A percentile compares a stretch with the other conserved stretches of the same genome.
phyloP scores from a whole-genome alignment of 2,329 filamentous ascomycete species.

The Chaetomiaceae sp. region DNA sequence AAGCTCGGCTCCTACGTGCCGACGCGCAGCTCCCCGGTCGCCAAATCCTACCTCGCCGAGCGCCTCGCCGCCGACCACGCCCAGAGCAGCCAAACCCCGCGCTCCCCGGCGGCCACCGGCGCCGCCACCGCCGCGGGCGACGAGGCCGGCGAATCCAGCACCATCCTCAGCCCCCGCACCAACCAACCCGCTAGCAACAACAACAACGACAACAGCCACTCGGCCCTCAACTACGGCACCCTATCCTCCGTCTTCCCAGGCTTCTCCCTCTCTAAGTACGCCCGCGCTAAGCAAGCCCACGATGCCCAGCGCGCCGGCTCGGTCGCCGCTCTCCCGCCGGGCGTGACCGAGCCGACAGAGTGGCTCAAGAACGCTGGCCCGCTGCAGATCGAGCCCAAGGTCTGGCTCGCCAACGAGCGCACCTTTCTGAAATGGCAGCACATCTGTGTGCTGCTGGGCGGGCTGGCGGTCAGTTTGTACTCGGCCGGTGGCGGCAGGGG shows the following conservation, averaged over 20 bases:
- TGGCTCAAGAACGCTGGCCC: constrained; percentile 96
- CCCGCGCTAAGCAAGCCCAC: constrained; percentile 47
- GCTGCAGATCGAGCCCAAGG: constrained; percentile 90
- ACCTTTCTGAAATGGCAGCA: constrained; percentile 99
- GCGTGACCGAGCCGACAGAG: constrained; percentile 74
- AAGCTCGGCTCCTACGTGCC: constrained; percentile 50
- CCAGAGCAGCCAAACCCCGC: constrained; percentile 16
- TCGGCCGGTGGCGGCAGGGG: constrained; percentile 67
- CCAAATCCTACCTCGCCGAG: constrained; percentile 58
- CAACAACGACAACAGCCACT: constrained; percentile 15
- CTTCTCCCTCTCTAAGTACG: constrained; percentile 77
- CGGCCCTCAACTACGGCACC: constrained; percentile 41
- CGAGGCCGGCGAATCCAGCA: constrained; percentile 14
- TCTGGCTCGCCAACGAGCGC: constrained; percentile 97
- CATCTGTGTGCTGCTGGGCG: constrained; percentile 80
- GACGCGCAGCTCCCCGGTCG: constrained; percentile 59
- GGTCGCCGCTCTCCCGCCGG: constrained; percentile 86
- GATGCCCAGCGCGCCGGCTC: constrained; percentile 39
- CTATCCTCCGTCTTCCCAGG: constrained; percentile 71
- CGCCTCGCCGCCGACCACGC: constrained; percentile 44
- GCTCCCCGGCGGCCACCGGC: no score
- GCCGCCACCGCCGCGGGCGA: constrained; percentile 16
- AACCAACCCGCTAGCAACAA: background rate
- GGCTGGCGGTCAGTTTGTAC: constrained; percentile 76
- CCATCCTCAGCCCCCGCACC: constrained; percentile 10